Base-by-base conservation (phyloP, 164 flowering plant genomes). In the Cinnamomum chago region DNA sequence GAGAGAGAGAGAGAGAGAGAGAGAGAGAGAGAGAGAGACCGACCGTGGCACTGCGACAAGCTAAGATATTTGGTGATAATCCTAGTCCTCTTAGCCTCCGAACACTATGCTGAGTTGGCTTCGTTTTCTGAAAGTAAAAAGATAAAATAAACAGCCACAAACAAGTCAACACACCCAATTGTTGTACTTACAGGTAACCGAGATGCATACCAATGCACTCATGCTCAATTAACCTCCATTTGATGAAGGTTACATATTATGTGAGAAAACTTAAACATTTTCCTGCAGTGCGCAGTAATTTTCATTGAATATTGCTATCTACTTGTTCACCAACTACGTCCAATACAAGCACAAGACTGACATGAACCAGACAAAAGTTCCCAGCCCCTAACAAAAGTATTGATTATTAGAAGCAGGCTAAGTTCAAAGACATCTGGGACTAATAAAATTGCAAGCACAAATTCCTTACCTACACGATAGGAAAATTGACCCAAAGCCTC, bases 291-390 rank as follows among this genome's bases (percentile, higher is more conserved):
- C 47, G 50, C 15, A 50, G 22, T 20, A 55, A 55, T 20, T 55
- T 55, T 15, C 60, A 40, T 6, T 3, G 20, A 60, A 2, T 17
- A 25, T 62, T 74, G 2, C 55, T 17, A 50, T 33, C 9, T 82
- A 93, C 98, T 92, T 87, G 98, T 78, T 95, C 98, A 30, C 98
- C 98, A 77, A 95, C 98, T 72, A 88, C 98, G 76, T 81, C 88
- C 28, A 95, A 73, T 78, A 92, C 97, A 68, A 97, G 98, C 58
- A 95, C 97, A 72, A 95, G 97, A 83, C 98, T 95, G 75, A 95
- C 98, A 86, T 95, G 98, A 77, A 95, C 80, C 79, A 95, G 83
- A 81, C 97, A 95, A 78, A 93, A 95, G 82, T 95, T 93, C 17
- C 92, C 98, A 70, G 88, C 28, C 9, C 97, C 98, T 95, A 79